A percentile compares a stretch with the other conserved stretches of the same genome.
phyloP scores from a whole-genome alignment of 305 asterid genomes.

The Stenogyne calaminthoides region DNA sequence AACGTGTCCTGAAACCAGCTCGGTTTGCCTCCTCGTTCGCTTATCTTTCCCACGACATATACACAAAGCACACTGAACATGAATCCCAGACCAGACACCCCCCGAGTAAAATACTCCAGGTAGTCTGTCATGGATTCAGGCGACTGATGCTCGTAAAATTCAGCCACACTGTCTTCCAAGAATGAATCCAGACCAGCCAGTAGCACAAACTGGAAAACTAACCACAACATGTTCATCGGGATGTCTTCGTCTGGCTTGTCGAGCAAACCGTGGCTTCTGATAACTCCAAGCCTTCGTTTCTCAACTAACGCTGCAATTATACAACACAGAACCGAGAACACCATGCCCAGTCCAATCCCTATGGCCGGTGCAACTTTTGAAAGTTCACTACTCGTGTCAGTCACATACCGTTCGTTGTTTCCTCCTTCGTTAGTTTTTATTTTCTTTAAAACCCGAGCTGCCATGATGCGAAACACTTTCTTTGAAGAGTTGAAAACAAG shows the following conservation, averaged over 20 bases:
- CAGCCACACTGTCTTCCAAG: slow-evolving; percentile 27
- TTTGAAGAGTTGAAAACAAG: background rate
- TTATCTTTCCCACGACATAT: slow-evolving; percentile 28
- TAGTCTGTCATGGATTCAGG: slow-evolving; percentile 34
- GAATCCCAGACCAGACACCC: slow-evolving; percentile 45
- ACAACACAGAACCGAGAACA: too few relatives aligned
- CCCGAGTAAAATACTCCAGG: slow-evolving; percentile 29
- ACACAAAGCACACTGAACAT: slow-evolving; percentile 32
- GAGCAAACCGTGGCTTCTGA: slow-evolving; percentile 20
- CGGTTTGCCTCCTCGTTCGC: slow-evolving; percentile 38
- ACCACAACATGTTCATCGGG: slow-evolving; percentile 41
- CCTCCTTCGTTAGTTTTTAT: background rate
- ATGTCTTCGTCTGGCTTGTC: slow-evolving; percentile 30
- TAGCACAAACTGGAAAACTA: slow-evolving; percentile 45
- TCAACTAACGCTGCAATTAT: background rate
- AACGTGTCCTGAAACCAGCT: slow-evolving; percentile 49
- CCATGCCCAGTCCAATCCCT: too few relatives aligned
- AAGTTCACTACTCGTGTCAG: background rate
- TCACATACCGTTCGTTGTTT: background rate
- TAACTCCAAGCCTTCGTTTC: slow-evolving; percentile 25
- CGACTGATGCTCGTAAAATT: slow-evolving; percentile 27
- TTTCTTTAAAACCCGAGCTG: background rate
- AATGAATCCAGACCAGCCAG: slow-evolving; percentile 41
- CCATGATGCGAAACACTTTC: background rate
- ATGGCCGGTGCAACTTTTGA: too few relatives aligned